These are phyloP conservation scores for Blastomyces silverae DNA, from an alignment of 2,329 filamentous ascomycete genomes.

Conservation along the genomic window DNA sequence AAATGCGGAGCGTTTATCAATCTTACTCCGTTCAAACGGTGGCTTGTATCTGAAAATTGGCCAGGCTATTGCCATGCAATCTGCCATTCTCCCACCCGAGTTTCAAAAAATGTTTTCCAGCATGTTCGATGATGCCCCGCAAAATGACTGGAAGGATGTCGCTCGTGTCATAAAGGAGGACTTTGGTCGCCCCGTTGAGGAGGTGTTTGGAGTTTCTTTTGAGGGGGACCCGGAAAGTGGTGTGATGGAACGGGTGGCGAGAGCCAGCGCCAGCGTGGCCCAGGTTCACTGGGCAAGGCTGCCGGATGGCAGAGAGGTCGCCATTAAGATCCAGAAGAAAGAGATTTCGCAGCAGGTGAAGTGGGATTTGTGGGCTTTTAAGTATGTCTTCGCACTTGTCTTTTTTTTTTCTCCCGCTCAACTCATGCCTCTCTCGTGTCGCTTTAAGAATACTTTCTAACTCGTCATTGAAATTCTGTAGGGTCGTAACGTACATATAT, in stretches of 20 bases:
- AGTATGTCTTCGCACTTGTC: conserved; percentile 45
- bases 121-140: conserved; percentile 97
- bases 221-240: conserved; percentile 56
- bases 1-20: conserved; percentile 74
- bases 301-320: conserved; percentile 80
- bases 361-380: conserved; percentile 95
- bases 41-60: conserved; percentile 96
- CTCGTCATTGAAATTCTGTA: conserved; percentile 27
- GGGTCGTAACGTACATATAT: conserved; percentile 73
- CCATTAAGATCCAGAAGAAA: conserved; percentile 92
- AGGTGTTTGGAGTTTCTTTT: conserved; percentile 89
- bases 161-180: conserved; percentile 80
- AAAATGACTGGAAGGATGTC: conserved; percentile 80
- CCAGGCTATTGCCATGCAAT: conserved; percentile 98
- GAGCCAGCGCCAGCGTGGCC: conserved; percentile 79
- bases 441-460: neutral
- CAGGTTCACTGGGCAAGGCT: conserved; percentile 94
- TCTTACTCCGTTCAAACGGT: conserved; percentile 77
- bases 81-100: conserved; percentile 82
- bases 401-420: neutral
- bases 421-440: no score
- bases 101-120: conserved; percentile 93
- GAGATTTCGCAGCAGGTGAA: conserved; percentile 86
- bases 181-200: conserved; percentile 76
- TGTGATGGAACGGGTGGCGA: conserved; percentile 63